Percentiles rank a stretch among this genome's conserved stretches.
Evolutionary conservation across 2,329 filamentous ascomycete genomes (phyloP).

Genomic region (Emericellopsis cladophorae): DNA sequence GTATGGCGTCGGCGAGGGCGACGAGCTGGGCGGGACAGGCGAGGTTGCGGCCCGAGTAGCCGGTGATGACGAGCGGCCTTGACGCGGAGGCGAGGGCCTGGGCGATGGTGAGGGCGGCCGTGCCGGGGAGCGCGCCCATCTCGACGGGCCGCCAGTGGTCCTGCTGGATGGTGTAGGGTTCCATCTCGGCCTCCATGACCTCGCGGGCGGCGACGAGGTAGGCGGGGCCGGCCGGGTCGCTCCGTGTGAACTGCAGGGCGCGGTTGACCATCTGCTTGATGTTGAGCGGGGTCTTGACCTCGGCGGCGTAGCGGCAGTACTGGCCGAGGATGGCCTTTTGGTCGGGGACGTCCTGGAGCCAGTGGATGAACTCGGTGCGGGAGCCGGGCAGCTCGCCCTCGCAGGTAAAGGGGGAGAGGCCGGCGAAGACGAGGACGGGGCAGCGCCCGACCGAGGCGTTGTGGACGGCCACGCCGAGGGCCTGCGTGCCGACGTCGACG

Average conservation of each 20-base stretch:
- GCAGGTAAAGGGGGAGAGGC: slow-evolving; percentile 62
- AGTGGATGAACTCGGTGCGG: slow-evolving; percentile 77
- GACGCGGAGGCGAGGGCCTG: slow-evolving; percentile 50
- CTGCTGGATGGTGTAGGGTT: slow-evolving; percentile 57
- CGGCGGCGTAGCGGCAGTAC: slow-evolving; percentile 73
- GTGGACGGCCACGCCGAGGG: slow-evolving; percentile 64
- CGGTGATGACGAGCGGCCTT: slow-evolving; percentile 57
- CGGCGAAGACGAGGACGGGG: slow-evolving; percentile 67
- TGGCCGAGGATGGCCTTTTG: slow-evolving; percentile 71
- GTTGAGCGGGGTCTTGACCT: slow-evolving; percentile 75
- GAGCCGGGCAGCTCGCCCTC: slow-evolving; percentile 67
- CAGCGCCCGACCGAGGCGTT: slow-evolving; percentile 65
- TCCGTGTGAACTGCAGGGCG: slow-evolving; percentile 69
- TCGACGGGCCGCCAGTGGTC: slow-evolving; percentile 58
- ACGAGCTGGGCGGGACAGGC: slow-evolving; percentile 48
- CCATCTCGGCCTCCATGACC: slow-evolving; percentile 75
- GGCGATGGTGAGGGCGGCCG: slow-evolving; percentile 34
- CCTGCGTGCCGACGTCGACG: slow-evolving; percentile 73
- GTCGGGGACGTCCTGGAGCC: slow-evolving; percentile 75
- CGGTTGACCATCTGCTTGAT: slow-evolving; percentile 84
- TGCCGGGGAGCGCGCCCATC: slow-evolving; percentile 42
- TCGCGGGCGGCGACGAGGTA: slow-evolving; percentile 71
- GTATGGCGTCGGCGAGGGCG: slow-evolving; percentile 52
- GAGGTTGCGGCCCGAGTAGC: slow-evolving; percentile 60
- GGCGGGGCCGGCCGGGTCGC: slow-evolving; percentile 65